These are phyloP conservation scores for Aspergillus sp. DNA, from an alignment of 2,329 filamentous ascomycete species.

Conservation along the genomic window DNA sequence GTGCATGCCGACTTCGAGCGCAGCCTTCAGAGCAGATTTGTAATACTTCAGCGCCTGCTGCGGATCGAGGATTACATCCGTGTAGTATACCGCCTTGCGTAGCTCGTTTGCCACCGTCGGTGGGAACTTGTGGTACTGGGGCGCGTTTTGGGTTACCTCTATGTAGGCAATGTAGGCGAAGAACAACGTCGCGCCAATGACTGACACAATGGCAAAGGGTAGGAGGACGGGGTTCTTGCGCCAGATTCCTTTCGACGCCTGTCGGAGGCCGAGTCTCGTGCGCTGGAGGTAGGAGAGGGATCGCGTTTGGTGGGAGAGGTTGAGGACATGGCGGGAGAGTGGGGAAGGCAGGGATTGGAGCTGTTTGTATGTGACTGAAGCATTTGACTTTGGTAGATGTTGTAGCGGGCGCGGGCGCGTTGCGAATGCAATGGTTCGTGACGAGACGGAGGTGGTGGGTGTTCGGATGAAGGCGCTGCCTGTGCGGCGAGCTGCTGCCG, in stretches of 20 bases:
- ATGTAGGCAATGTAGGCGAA: constrained; percentile 46
- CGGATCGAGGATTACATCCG: constrained; percentile 72
- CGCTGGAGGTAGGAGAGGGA: constrained; percentile 30
- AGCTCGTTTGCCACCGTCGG: constrained; percentile 58
- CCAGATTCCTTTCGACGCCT: constrained; percentile 41
- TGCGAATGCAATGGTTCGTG: constrained; percentile 6
- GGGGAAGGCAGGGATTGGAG: constrained; percentile 16
- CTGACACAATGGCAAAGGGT: constrained; percentile 41
- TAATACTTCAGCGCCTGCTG: constrained; percentile 81
- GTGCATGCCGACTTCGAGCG: constrained; percentile 73
- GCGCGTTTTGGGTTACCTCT: constrained; percentile 43
- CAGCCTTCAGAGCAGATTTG: constrained; percentile 72
- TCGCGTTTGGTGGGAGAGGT: constrained; percentile 17
- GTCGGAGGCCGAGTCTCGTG: constrained; percentile 33
- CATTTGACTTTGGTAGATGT: constrained; percentile 7
- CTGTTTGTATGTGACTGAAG: neutral
- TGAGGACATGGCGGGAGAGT: constrained; percentile 11
- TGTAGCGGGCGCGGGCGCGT: constrained; percentile 6
- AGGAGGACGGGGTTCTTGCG: constrained; percentile 45
- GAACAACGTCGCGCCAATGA: constrained; percentile 32
- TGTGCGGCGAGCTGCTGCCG: constrained; percentile 12
- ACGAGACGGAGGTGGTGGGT: constrained; percentile 3
- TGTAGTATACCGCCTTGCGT: constrained; percentile 82
- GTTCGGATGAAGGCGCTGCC: constrained; percentile 6
- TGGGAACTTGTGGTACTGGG: constrained; percentile 45